Conservation (phyloP, 108 stramenopile genomes). For the Pseudonitzschia delicatissima region DNA sequence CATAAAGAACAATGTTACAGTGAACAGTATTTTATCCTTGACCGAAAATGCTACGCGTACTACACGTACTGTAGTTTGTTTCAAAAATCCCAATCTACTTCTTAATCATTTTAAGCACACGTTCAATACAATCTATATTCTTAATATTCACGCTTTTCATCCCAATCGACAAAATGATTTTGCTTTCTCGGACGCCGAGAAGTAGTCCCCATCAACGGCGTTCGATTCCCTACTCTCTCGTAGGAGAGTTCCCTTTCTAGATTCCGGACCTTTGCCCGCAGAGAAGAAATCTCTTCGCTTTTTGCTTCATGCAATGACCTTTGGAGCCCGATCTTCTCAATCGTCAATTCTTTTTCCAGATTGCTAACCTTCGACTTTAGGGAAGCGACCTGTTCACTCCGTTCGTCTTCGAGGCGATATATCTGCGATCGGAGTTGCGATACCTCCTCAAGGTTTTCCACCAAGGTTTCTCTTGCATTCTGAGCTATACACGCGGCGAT, state of each 20-base stretch:
- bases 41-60: too few species aligned
- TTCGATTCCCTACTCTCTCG: conserved; percentile 6
- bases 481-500: conserved; percentile 27
- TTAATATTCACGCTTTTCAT: too few species aligned
- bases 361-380: conserved; percentile 15
- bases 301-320: too few species aligned
- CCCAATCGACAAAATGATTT: too few species aligned
- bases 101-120: too few species aligned
- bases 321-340: conserved; percentile 1
- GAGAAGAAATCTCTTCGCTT: conserved; percentile 11
- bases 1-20: too few species aligned
- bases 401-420: conserved; percentile 24
- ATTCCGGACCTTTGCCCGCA: conserved; percentile 14
- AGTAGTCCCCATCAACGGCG: too few species aligned
- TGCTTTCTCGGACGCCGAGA: too few species aligned
- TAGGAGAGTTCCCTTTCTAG: conserved; percentile 18
- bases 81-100: too few species aligned
- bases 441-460: conserved; percentile 20
- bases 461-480: conserved; percentile 20
- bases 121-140: too few species aligned
- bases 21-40: too few species aligned
- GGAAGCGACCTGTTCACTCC: conserved; percentile 13
- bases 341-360: conserved; percentile 14
- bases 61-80: too few species aligned
- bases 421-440: conserved; percentile 25